Base-by-base conservation (phyloP, 768 basidiomycete species). In the Mycena kentingensis region DNA sequence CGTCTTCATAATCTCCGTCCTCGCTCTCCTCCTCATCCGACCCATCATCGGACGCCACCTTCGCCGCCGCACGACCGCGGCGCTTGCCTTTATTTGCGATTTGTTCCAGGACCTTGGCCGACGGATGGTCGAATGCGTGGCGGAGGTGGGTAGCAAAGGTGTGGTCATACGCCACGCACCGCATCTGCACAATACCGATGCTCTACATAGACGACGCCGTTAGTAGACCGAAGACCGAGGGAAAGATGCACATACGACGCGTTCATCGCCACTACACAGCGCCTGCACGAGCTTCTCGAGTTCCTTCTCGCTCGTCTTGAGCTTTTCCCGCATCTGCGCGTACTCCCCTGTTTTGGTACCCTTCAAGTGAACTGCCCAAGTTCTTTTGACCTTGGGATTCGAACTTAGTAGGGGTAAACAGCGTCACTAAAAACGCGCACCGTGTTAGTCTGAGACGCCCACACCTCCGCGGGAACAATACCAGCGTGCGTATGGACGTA, bases 151-250 rank as follows among this genome's bases (percentile, higher is more conserved):
- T n/a, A n/a, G 64, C 63, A 49, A 72, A 70, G 11, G 53, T 65
- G 34, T 65, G 65, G 52, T 72, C 70, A 46, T 72, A 72, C 7
- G 38, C 48, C 10, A 68, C 60, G 26, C 70, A 72, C 7, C 49
- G 55, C 69, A 70, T 67, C 2, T 54, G 60, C 29, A 72, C 60
- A 27, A 72, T 66, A 36, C 68, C 64, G 28, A 72, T 64, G 10
- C 52, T 55, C 68, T 71, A 19, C 15, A 19, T 6, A 26, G n/a
- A n/a, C n/a, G n/a, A n/a, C n/a, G n/a, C n/a, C 11, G 41, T 37
- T 34, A 2, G 28, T 21, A 41, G 13, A 45, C 19, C 2, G 24
- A 36, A 36, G 19, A n/a, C n/a, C 5, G 25, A 29, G 7, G 10
- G 19, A 19, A 37, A 10, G 11, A 10, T 18, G 19, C 18, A 12